A percentile compares a stretch with the other conserved stretches of the same genome.
phyloP scores from a whole-genome alignment of 1,139 yeast species.

The Hyphopichia wangnamkhiaoensis region DNA sequence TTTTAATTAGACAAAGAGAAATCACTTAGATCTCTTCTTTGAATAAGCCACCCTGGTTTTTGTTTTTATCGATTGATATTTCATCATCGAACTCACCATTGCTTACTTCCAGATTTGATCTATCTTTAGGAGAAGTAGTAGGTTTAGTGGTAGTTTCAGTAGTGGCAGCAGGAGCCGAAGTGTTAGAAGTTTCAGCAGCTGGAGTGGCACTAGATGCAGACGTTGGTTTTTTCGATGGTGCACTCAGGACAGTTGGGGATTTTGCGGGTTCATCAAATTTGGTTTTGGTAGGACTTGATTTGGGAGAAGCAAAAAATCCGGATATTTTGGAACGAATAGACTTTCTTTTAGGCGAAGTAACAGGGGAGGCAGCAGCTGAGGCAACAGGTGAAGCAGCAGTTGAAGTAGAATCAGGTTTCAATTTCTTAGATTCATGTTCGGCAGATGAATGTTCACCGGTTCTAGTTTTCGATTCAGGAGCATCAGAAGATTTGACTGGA shows the following conservation, averaged over 20 bases:
- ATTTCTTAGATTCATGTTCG: background rate
- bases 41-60: constrained; percentile 41
- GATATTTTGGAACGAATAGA: constrained; percentile 1
- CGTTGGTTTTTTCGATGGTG: background rate
- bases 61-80: constrained; percentile 26
- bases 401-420: background rate
- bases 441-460: background rate
- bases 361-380: background rate
- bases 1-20: background rate
- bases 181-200: background rate
- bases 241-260: no score
- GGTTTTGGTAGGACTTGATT: constrained; percentile 1
- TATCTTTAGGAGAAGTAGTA: constrained; percentile 6
- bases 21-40: constrained; percentile 40
- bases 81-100: constrained; percentile 25
- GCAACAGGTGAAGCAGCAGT: background rate
- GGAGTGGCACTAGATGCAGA: background rate
- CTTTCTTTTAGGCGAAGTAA: constrained; percentile 1
- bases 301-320: constrained; percentile 4
- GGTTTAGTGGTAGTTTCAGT: constrained; percentile 2
- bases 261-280: constrained; percentile 3
- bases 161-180: constrained; percentile 10
- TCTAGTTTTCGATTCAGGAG: background rate
- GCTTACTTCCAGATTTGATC: constrained; percentile 6
- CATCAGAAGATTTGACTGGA: constrained; percentile 5